Evolutionary conservation across 306 rosid species (phyloP).

Genomic region (Trifolium subterraneum): DNA sequence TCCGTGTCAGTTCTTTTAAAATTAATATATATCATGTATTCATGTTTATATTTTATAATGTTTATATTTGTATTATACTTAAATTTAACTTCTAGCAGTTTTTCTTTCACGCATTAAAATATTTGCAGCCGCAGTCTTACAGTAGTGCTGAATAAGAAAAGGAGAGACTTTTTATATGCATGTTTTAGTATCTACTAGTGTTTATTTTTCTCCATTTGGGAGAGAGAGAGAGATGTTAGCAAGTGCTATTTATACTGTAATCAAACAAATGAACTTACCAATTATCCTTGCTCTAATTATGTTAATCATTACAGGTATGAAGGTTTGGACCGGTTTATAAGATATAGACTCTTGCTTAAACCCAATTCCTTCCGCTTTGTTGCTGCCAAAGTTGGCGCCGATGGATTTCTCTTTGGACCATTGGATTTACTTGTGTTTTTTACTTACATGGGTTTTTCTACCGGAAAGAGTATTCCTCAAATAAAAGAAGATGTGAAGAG

Average conservation of each 20-base stretch:
- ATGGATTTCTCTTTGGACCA: constrained; percentile 78
- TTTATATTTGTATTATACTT: no score
- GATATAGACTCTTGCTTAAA: constrained; percentile 58
- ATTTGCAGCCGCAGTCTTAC: constrained; percentile 22
- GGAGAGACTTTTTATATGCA: neutral
- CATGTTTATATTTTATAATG: no score
- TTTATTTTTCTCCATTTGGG: neutral
- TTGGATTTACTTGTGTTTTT: constrained; percentile 77
- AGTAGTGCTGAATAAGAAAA: constrained; percentile 14
- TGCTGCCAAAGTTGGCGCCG: constrained; percentile 76
- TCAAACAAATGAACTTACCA: constrained; percentile 10
- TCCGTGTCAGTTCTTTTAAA: no score
- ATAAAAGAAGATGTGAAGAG: constrained; percentile 85
- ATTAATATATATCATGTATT: no score
- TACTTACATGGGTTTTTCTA: constrained; percentile 82
- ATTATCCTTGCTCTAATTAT: constrained; percentile 20
- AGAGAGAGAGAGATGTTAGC: neutral
- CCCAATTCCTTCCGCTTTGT: constrained; percentile 78
- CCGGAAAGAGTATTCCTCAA: constrained; percentile 72
- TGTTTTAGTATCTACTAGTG: constrained; percentile 8
- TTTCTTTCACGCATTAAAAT: neutral
- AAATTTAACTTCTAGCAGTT: neutral
- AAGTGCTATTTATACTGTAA: constrained; percentile 16
- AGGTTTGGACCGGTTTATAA: constrained; percentile 77
- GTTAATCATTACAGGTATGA: constrained; percentile 65